phyloP scores from a whole-genome alignment of 148 eudicot genomes.

The Amaranthus cruentus region DNA sequence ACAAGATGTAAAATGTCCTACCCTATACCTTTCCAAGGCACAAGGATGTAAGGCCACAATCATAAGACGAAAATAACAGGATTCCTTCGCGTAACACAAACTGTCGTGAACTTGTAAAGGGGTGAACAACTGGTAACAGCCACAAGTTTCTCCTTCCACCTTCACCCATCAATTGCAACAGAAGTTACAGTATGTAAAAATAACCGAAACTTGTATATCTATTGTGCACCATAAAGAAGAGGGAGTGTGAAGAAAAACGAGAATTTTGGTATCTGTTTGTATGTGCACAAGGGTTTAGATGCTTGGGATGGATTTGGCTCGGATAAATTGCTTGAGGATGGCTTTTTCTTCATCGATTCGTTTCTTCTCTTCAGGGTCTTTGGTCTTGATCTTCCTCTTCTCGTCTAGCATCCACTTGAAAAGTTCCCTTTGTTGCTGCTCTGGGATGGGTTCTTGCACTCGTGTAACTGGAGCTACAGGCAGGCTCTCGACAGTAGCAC shows the following conservation, averaged over 20 bases:
- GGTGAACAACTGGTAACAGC: no score
- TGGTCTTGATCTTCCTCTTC: constrained; percentile 83
- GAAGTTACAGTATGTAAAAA: not conserved
- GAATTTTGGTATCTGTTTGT: not conserved
- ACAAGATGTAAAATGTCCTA: no score
- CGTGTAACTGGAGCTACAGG: constrained; percentile 36
- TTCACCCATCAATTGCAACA: no score
- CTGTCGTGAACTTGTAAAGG: no score
- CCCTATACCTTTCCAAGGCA: no score
- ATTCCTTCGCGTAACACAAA: no score
- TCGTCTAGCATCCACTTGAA: constrained; percentile 94
- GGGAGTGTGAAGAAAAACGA: not conserved
- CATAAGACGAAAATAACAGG: no score
- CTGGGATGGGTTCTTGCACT: constrained; percentile 51
- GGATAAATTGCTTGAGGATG: constrained; percentile 75
- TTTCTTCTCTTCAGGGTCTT: constrained; percentile 66
- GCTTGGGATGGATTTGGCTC: constrained; percentile 64
- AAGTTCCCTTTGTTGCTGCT: constrained; percentile 69
- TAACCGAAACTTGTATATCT: constrained; percentile 1
- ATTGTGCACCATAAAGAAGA: not conserved
- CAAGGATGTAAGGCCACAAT: no score
- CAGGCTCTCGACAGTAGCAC: constrained; percentile 11
- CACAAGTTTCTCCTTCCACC: no score
- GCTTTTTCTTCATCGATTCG: constrained; percentile 84
- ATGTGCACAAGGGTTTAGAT: constrained; percentile 27